phyloP scores from a whole-genome alignment of 2,329 filamentous ascomycete genomes.

The Talaromyces sp. region DNA sequence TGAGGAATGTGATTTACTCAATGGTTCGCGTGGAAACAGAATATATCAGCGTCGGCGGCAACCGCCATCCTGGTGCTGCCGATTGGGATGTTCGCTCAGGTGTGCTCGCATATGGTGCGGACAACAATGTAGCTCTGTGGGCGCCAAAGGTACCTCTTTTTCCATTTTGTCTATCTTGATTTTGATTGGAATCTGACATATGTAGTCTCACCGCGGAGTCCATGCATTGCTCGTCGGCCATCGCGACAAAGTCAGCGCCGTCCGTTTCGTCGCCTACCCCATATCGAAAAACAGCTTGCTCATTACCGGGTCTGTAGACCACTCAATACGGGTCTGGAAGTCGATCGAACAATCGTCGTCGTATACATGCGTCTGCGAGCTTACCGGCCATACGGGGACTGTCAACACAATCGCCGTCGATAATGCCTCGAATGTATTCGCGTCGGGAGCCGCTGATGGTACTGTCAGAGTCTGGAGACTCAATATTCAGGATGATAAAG shows the following conservation, averaged over 20 bases:
- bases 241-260: constrained; percentile 73
- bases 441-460: constrained; percentile 63
- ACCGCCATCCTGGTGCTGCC: constrained; percentile 82
- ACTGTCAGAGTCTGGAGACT: constrained; percentile 68
- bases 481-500: constrained; percentile 41
- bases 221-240: constrained; percentile 71
- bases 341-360: constrained; percentile 26
- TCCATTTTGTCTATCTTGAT: no score
- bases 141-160: constrained; percentile 62
- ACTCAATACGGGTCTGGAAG: constrained; percentile 66
- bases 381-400: constrained; percentile 68
- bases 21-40: constrained; percentile 45
- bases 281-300: constrained; percentile 56
- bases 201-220: constrained; percentile 57
- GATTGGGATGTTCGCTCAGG: constrained; percentile 76
- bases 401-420: constrained; percentile 63
- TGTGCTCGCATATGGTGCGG: constrained; percentile 81
- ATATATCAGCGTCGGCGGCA: constrained; percentile 77
- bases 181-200: not conserved
- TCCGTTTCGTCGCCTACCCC: constrained; percentile 68
- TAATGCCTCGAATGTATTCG: constrained; percentile 50
- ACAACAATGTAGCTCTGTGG: constrained; percentile 88
- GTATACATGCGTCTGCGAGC: constrained; percentile 49
- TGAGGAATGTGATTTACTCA: constrained; percentile 22
- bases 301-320: constrained; percentile 79